Conservation (phyloP, 176 grass and related monocot species). For the Oryza meyeriana region DNA sequence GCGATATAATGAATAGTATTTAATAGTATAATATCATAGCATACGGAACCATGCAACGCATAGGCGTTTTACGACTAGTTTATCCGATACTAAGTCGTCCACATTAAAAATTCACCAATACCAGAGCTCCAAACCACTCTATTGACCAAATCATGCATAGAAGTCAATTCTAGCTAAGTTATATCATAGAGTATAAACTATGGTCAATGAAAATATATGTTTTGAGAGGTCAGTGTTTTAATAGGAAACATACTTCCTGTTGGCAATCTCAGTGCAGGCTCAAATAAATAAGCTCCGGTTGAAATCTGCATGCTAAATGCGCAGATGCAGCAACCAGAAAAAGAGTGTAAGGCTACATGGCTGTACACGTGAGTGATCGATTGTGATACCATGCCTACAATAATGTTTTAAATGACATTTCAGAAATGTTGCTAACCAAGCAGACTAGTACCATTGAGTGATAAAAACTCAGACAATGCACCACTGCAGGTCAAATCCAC, state of each 20-base stretch:
- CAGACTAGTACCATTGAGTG: no score
- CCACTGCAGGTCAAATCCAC: no score
- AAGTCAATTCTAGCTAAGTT: neutral
- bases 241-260: constrained; percentile 59
- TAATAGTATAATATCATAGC: no score
- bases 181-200: neutral
- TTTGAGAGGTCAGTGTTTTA: neutral
- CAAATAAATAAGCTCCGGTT: constrained; percentile 63
- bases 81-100: constrained; percentile 55
- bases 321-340: constrained; percentile 54
- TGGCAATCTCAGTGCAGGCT: constrained; percentile 63
- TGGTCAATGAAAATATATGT: neutral
- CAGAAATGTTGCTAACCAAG: no score
- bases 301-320: constrained; percentile 77
- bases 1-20: no score
- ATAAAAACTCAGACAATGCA: no score
- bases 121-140: constrained; percentile 92
- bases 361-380: no score
- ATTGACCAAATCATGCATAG: constrained; percentile 75
- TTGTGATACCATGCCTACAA: constrained; percentile 10
- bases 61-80: no score
- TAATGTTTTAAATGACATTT: no score
- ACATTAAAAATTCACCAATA: constrained; percentile 69
- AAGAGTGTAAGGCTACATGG: constrained; percentile 76
- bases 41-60: no score